Conservation (phyloP, 768 basidiomycete genomes). For the Phanerodontia chrysosporium region DNA sequence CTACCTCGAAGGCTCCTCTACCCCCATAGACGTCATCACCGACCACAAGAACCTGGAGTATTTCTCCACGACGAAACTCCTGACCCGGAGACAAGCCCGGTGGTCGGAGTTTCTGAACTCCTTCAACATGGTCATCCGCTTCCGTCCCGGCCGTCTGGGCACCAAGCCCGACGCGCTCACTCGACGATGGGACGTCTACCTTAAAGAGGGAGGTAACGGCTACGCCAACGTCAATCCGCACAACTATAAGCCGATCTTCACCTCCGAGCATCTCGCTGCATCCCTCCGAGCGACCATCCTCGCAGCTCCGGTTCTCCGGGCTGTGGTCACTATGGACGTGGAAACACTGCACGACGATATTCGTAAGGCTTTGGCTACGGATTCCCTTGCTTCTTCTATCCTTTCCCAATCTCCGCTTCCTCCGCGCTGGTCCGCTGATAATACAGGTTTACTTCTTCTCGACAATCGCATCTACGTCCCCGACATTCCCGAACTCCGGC, state of each 20-base stretch:
- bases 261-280: constrained; percentile 4
- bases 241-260: constrained; percentile 11
- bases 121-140: constrained; percentile 23
- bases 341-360: constrained; percentile 18
- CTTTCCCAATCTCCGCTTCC: constrained; percentile 17
- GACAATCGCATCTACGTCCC: constrained; percentile 31
- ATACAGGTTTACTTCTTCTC: constrained; percentile 19
- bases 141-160: constrained; percentile 26
- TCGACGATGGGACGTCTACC: constrained; percentile 20
- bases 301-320: background rate
- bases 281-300: constrained; percentile 2
- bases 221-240: background rate
- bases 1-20: constrained; percentile 19
- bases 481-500: constrained; percentile 17
- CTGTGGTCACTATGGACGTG: constrained; percentile 19
- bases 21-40: constrained; percentile 20
- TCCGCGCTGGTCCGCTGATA: constrained; percentile 10
- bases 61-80: constrained; percentile 27
- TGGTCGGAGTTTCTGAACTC: constrained; percentile 27
- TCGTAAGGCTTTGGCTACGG: constrained; percentile 17
- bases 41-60: constrained; percentile 38
- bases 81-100: constrained; percentile 33
- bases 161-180: constrained; percentile 18
- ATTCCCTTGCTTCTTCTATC: constrained; percentile 13
- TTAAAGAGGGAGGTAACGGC: constrained; percentile 21